Evolutionary conservation across 371 early-diverging fungal species (phyloP).

Genomic region (Mucor racemosus): DNA sequence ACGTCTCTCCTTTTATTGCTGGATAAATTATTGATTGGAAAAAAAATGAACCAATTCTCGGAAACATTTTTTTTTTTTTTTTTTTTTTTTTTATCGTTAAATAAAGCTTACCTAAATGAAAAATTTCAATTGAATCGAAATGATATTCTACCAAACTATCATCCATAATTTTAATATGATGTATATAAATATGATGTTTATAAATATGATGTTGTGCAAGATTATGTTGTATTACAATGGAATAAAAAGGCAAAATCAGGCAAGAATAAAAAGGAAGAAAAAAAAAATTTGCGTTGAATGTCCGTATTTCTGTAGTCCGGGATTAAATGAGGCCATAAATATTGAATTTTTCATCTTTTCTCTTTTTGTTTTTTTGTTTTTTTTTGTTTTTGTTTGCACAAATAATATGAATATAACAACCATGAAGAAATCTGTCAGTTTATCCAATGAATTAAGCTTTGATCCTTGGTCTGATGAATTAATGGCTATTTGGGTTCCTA

Average conservation of each 20-base stretch:
- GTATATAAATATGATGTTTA: background rate
- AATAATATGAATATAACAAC: conserved; percentile 5
- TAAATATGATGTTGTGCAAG: background rate
- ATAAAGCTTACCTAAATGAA: background rate
- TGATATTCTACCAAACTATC: background rate
- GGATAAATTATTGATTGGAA: background rate
- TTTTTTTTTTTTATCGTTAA: background rate
- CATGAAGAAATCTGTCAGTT: background rate
- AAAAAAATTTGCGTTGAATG: background rate
- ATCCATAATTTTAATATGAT: background rate
- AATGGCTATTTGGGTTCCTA: conserved; percentile 62
- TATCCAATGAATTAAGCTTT: background rate
- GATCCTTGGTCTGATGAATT: conserved; percentile 55
- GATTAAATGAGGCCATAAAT: conserved; percentile 8
- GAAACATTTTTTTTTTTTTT: background rate
- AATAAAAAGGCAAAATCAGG: background rate
- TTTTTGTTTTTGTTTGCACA: background rate
- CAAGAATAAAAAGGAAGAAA: background rate
- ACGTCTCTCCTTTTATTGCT: background rate
- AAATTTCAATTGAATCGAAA: background rate
- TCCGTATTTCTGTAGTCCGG: background rate
- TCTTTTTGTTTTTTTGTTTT: conserved; percentile 5
- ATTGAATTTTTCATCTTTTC: background rate
- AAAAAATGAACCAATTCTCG: background rate
- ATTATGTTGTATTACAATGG: background rate